phyloP scores from a whole-genome alignment of 2,329 filamentous ascomycete genomes.

The Pseudogymnoascus sp. region DNA sequence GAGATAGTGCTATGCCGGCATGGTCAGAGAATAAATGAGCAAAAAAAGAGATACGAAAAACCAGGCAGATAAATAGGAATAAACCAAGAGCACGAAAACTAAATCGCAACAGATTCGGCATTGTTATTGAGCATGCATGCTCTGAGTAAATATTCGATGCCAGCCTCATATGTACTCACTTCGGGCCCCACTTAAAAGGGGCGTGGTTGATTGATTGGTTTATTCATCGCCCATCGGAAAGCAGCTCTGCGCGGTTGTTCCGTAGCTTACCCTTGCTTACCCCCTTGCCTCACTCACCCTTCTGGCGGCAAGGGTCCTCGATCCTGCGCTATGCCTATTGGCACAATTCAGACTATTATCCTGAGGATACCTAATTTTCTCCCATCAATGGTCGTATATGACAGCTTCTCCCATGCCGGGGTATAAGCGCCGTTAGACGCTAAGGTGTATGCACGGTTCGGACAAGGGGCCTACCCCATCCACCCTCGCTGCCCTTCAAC shows the following conservation, averaged over 20 bases:
- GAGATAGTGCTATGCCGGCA: constrained; percentile 14
- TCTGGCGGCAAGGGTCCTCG: neutral
- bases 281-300: neutral
- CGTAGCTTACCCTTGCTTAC: neutral
- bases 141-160: neutral
- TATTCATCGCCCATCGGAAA: too few species aligned
- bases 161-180: too few species aligned
- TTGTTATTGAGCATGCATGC: neutral
- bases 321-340: neutral
- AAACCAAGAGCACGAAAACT: neutral
- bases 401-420: too few species aligned
- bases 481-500: too few species aligned
- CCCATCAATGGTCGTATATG: neutral
- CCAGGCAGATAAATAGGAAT: constrained; percentile 7
- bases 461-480: too few species aligned
- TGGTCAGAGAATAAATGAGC: constrained; percentile 16
- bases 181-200: too few species aligned
- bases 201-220: too few species aligned
- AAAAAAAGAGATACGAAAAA: constrained; percentile 10
- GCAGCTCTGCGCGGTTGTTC: too few species aligned
- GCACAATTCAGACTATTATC: neutral
- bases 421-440: too few species aligned
- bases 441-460: too few species aligned
- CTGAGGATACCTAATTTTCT: neutral
- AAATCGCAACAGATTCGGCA: neutral